Evolutionary conservation across 1,139 yeast species (phyloP).

Genomic region (Pichia sp.): DNA sequence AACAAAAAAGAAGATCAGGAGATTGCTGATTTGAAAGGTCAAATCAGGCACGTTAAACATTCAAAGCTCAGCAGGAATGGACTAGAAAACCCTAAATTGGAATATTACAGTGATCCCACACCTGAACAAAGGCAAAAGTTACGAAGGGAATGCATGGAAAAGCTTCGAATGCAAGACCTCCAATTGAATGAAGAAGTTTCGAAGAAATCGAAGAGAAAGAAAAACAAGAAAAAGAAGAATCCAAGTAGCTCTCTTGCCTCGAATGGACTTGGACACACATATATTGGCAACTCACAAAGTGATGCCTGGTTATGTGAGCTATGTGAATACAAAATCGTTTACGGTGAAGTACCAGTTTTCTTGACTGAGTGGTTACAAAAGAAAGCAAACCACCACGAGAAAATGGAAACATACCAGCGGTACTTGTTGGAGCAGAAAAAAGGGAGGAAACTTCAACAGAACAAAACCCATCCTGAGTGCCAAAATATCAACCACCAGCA

Average conservation of each 20-base stretch:
- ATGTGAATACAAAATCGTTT: constrained; percentile 58
- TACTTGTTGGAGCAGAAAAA: constrained; percentile 16
- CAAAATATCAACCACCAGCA: constrained; percentile 3
- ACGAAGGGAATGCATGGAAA: constrained; percentile 12
- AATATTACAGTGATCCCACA: constrained; percentile 3
- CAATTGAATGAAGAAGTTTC: constrained; percentile 1
- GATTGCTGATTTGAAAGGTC: background rate
- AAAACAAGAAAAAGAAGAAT: constrained; percentile 18
- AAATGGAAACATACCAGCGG: constrained; percentile 20
- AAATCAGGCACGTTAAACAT: background rate
- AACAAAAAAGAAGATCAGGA: background rate
- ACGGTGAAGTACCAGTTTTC: constrained; percentile 48
- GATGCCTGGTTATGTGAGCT: constrained; percentile 43
- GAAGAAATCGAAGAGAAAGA: constrained; percentile 11
- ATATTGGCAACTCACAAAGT: background rate
- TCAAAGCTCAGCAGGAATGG: background rate
- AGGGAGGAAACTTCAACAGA: constrained; percentile 6
- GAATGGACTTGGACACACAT: background rate
- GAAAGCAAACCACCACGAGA: constrained; percentile 33
- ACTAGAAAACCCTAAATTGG: background rate
- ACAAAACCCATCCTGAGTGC: background rate
- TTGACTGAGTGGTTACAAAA: constrained; percentile 46
- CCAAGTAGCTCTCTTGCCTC: background rate
- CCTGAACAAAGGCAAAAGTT: constrained; percentile 10
- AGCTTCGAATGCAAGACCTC: constrained; percentile 5